A percentile compares a stretch with the other conserved stretches of the same genome.
Evolutionary conservation across 2,329 filamentous ascomycete species (phyloP).

Genomic region (Aureobasidium namibiae): DNA sequence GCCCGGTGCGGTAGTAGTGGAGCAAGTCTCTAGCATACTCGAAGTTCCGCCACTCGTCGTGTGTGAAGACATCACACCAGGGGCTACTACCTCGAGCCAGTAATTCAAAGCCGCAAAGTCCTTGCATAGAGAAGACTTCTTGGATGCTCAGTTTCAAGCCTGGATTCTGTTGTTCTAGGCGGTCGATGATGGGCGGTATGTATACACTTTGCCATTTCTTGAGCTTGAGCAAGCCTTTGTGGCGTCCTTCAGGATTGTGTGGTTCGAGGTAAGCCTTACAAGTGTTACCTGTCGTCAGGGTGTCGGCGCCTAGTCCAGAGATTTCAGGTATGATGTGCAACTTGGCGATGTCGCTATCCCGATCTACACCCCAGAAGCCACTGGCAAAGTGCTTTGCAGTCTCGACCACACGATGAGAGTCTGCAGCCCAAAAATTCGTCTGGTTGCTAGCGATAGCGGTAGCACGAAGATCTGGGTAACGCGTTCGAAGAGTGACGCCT

Average conservation of each 20-base stretch:
- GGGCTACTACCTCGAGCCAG: slow-evolving; percentile 44
- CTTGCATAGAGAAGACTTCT: slow-evolving; percentile 53
- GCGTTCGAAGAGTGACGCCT: slow-evolving; percentile 45
- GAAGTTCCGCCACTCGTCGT: slow-evolving; percentile 46
- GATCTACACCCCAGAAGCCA: slow-evolving; percentile 48
- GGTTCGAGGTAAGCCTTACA: slow-evolving; percentile 34
- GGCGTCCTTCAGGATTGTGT: slow-evolving; percentile 35
- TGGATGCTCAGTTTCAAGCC: slow-evolving; percentile 35
- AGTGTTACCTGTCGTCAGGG: slow-evolving; percentile 47
- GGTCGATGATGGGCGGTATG: slow-evolving; percentile 36
- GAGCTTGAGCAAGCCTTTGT: slow-evolving; percentile 42
- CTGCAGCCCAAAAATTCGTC: slow-evolving; percentile 48
- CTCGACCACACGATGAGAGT: slow-evolving; percentile 46
- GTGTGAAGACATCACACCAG: slow-evolving; percentile 50
- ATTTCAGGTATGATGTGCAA: slow-evolving; percentile 48
- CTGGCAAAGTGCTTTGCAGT: slow-evolving; percentile 48
- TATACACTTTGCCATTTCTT: slow-evolving; percentile 41
- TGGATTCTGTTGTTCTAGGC: slow-evolving; percentile 37
- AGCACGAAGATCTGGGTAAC: slow-evolving; percentile 42
- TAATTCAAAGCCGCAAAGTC: slow-evolving; percentile 53
- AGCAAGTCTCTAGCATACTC: slow-evolving; percentile 52
- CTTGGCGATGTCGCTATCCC: slow-evolving; percentile 29
- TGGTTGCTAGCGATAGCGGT: slow-evolving; percentile 21
- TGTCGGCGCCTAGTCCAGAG: slow-evolving; percentile 42
- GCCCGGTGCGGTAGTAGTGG: slow-evolving; percentile 52